Evolutionary conservation across 495 filamentous ascomycete species (phyloP).

Genomic region (Zalerion maritima): DNA sequence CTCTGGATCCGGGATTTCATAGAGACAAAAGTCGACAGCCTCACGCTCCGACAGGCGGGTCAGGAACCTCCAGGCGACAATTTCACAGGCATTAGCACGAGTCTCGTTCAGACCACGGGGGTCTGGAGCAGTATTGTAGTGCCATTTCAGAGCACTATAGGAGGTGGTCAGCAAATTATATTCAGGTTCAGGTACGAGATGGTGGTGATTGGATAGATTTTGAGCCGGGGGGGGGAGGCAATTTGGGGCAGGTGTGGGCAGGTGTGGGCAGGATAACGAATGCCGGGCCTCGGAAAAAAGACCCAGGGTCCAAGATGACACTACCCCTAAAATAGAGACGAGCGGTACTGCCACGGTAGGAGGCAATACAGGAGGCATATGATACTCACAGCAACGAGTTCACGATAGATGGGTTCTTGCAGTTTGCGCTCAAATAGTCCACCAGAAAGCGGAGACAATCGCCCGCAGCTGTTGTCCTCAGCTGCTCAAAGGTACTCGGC

Average conservation of each 20-base stretch:
- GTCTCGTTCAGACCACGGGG: constrained; percentile 60
- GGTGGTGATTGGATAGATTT: constrained; percentile 1
- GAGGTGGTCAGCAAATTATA: constrained; percentile 2
- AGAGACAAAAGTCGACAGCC: constrained; percentile 69
- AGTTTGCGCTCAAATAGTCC: constrained; percentile 44
- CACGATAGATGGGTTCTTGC: constrained; percentile 60
- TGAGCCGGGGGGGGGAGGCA: not conserved
- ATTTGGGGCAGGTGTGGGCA: not conserved
- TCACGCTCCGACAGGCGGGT: constrained; percentile 66
- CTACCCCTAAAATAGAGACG: too few relatives aligned
- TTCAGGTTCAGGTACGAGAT: not conserved
- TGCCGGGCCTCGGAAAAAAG: too few relatives aligned
- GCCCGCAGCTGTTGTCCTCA: constrained; percentile 50
- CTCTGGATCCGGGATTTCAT: constrained; percentile 46
- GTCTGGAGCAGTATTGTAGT: constrained; percentile 49
- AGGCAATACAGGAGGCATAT: too few relatives aligned
- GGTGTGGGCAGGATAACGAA: not conserved
- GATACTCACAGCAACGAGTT: constrained; percentile 58
- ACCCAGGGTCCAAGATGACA: too few relatives aligned
- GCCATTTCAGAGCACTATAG: constrained; percentile 63
- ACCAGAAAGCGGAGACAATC: constrained; percentile 51
- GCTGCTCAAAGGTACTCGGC: constrained; percentile 65
- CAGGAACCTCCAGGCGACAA: constrained; percentile 81
- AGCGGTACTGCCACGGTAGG: too few relatives aligned
- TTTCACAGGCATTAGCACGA: constrained; percentile 74